Evolutionary conservation across 768 basidiomycete species (phyloP).

Genomic region (Russula vinacea): DNA sequence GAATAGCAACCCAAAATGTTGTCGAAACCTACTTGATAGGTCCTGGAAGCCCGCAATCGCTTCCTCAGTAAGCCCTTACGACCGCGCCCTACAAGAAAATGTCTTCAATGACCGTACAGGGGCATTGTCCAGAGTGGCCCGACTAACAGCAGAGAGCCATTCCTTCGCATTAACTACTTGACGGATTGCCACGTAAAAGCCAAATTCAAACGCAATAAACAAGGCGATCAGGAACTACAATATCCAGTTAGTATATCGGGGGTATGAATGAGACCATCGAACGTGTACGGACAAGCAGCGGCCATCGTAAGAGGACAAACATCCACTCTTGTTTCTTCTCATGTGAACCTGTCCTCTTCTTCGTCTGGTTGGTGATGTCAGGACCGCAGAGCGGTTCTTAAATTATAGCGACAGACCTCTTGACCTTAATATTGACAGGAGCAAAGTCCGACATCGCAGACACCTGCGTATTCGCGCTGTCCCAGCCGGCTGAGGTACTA

Average conservation of each 20-base stretch:
- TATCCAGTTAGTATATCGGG: constrained; percentile 5
- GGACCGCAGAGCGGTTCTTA: neutral
- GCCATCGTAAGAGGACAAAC: constrained; percentile 81
- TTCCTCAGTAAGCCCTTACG: constrained; percentile 74
- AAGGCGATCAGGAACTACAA: constrained; percentile 75
- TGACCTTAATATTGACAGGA: constrained; percentile 82
- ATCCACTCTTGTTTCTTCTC: constrained; percentile 64
- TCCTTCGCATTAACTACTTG: constrained; percentile 95
- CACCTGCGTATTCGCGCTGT: constrained; percentile 64
- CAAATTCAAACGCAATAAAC: constrained; percentile 81
- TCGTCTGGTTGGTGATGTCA: constrained; percentile 33
- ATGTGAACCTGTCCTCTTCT: constrained; percentile 36
- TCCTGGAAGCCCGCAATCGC: constrained; percentile 67
- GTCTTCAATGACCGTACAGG: constrained; percentile 6
- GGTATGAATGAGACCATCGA: neutral
- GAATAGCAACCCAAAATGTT: neutral
- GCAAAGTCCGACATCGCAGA: constrained; percentile 85
- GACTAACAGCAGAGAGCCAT: constrained; percentile 82
- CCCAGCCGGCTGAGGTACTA: constrained; percentile 22
- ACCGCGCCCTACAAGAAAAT: constrained; percentile 64
- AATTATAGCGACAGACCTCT: constrained; percentile 47
- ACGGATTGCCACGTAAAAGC: constrained; percentile 80
- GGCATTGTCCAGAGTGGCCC: neutral
- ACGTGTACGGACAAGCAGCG: constrained; percentile 59
- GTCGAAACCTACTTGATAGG: constrained; percentile 58